Base-by-base conservation (phyloP, 805 yeast genomes). In the Monosporozyma aerobia region DNA sequence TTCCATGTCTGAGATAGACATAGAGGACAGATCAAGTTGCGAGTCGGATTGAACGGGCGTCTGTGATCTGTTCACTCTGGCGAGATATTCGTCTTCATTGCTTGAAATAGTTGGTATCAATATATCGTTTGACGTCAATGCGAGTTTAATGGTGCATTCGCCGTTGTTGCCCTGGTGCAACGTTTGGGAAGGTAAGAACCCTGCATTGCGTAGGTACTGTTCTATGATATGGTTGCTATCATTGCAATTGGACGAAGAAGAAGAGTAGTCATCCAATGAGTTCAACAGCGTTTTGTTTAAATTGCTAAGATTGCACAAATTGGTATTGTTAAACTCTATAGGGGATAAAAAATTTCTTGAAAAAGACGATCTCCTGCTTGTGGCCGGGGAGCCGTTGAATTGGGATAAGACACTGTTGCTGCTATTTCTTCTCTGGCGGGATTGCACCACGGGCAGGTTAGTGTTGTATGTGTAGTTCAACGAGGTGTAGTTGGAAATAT, bases 91-190 rank as follows among this genome's bases (percentile, higher is more conserved):
- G 45, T 67, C 70, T 27, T 62, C 65, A 32, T 57, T 55, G 10
- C 59, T 55, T 2, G 68, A 57, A 19, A 61, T 50, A 22, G 71
- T 63, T 3, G 71, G 70, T 33, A 71, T 49, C 48, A 71, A 71
- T 5, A 71, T 61, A 30, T 61, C 58, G 13, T 69, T 71, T 19
- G 72, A 72, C 4, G 63, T 60, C 0, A 72, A 61, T 7, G 73
- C 66, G 1, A 69, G 44, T 4, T 69, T 61, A 5, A 71, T 60
- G 14, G 50, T 58, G 11, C 63, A 35, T 29, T 56, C 60, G 48
- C 50, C 52, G 23, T 54, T 45, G 19, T 16, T 27, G 3, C 32
- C 2, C 11, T 23, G 14, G 14, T 35, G 9, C 14, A 23, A 7
- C 2, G 14, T 35, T 13, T 47, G 35, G 5, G 32, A 13, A 3